Evolutionary conservation across 257 asterid genomes (phyloP).

Genomic region (Salvia hispanica): DNA sequence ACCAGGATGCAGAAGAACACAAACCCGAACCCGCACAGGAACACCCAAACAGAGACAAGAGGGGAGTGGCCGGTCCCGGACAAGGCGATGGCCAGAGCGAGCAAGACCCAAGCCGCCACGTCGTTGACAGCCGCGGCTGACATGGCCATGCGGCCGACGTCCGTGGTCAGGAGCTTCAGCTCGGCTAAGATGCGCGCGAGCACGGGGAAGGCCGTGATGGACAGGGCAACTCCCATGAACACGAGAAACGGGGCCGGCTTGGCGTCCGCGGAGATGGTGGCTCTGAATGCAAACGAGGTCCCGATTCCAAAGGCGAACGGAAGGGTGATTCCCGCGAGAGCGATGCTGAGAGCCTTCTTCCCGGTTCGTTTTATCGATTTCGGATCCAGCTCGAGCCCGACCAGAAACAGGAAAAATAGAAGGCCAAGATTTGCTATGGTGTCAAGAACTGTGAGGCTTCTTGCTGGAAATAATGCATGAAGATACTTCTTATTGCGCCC

Average conservation of each 20-base stretch:
- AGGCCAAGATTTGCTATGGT: constrained; percentile 82
- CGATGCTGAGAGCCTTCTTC: constrained; percentile 62
- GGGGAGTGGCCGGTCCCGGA: constrained; percentile 67
- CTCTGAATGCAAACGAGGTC: constrained; percentile 55
- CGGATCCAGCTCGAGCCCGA: constrained; percentile 70
- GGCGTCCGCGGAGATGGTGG: constrained; percentile 52
- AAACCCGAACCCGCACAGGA: constrained; percentile 60
- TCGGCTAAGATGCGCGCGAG: constrained; percentile 87
- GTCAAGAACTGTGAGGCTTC: constrained; percentile 70
- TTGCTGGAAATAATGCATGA: constrained; percentile 60
- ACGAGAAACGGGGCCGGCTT: constrained; percentile 53
- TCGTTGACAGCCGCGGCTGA: constrained; percentile 88
- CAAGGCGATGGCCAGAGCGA: constrained; percentile 71
- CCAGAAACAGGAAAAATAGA: constrained; percentile 73
- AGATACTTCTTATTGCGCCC: constrained; percentile 58
- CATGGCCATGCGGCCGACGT: constrained; percentile 75
- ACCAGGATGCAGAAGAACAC: constrained; percentile 40
- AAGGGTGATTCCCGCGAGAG: constrained; percentile 69
- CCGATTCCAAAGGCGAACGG: constrained; percentile 80
- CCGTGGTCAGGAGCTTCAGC: constrained; percentile 77
- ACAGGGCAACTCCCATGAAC: constrained; percentile 87
- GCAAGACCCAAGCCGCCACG: constrained; percentile 81
- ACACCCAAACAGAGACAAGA: constrained; percentile 64
- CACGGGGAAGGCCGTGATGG: constrained; percentile 87
- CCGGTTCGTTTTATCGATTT: constrained; percentile 56